Base-by-base conservation (phyloP, 306 rosid species). In the Quercus bicolor region DNA sequence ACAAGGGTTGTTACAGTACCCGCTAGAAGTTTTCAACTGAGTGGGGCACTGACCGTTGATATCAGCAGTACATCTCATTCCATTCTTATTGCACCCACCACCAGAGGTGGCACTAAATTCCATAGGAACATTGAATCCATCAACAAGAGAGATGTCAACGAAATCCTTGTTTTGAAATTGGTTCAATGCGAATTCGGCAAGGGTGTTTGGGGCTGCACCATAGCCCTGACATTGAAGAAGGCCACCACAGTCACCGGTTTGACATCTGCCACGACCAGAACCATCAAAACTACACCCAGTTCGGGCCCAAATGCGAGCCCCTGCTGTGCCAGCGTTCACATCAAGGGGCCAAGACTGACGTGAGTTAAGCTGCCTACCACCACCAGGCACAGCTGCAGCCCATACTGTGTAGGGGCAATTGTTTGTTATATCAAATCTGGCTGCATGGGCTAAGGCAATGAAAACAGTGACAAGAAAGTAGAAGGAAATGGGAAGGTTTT, bases 231-330 rank as follows among this genome's bases (percentile, higher is more conserved):
- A 10, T 92, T 37, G 43, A 37, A 37, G 43, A 37, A 37, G 43
- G 10, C 43, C 43, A 37, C 10, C 43, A 37, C 43, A 93, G 34
- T 91, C 96, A 1, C 96, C 96, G 0, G 97, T 91, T 18, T 68
- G 33, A 31, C 97, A 93, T 1, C 16, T 77, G 4, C 96, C 93
- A 0, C 31, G 71, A 1, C 96, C 96, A 0, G 73, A 56, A 0
- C 68, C 70, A 43, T 90, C 89, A n/a, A 90, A 90, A 59, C 77
- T 86, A 89, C 97, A 90, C 14, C 81, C 78, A 34, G 96, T 93
- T 43, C 96, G 89, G 1, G 89, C 91, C 97, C 97, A 93, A 2
- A 93, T 88, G 72, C 96, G 90, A 28, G 77, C 90, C 2, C 33
- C 51, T 1, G 2, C 28, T 0, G 90, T 75, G 56, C 94, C 96